Base-by-base conservation (phyloP, 2,329 filamentous ascomycete species). In the Thelonectria rubi region DNA sequence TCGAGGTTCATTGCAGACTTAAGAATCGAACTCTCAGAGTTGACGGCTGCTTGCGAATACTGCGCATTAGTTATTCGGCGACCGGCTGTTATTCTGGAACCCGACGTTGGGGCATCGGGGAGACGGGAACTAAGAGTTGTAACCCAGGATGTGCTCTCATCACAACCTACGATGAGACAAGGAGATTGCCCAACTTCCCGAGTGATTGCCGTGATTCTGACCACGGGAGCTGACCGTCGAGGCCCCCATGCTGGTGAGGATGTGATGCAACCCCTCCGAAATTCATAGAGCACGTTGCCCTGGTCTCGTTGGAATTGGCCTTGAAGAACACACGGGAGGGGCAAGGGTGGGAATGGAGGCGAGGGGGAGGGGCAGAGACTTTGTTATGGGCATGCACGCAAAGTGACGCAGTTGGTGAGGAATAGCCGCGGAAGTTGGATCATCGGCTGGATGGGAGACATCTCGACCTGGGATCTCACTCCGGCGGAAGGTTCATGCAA, bases 381-480 rank as follows among this genome's bases (percentile, higher is more conserved):
- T 42, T 26, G 56, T 58, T 55, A 64, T 55, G 53, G 42, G 50
- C 56, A 56, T 49, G 43, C 43, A 43, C 55, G 53, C 42, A 34
- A 47, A 43, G 61, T 63, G 64, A 65, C 64, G 59, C 57, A 59
- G 47, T 32, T 55, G 43, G n/a, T 58, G 47, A 65, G 61, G 55
- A 60, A 67, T 71, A 71, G 55, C 69, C 69, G 60, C 66, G 69
- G 68, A 59, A 55, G 58, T 48, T 50, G 30, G 55, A 37, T 48
- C 54, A 42, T 53, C 58, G 62, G 65, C 61, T 68, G 59, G 66
- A 52, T 64, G 60, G 66, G 60, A 68, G 47, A 47, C 52, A 56
- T 56, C 20, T 45, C 42, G 37, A 30, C 18, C 12, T 42, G 54
- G 52, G 55, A 48, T 21, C 59, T 30, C 34, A 15, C 34, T 37